Conservation (phyloP, 306 rosid genomes). For the Mimosa bimucronata region DNA sequence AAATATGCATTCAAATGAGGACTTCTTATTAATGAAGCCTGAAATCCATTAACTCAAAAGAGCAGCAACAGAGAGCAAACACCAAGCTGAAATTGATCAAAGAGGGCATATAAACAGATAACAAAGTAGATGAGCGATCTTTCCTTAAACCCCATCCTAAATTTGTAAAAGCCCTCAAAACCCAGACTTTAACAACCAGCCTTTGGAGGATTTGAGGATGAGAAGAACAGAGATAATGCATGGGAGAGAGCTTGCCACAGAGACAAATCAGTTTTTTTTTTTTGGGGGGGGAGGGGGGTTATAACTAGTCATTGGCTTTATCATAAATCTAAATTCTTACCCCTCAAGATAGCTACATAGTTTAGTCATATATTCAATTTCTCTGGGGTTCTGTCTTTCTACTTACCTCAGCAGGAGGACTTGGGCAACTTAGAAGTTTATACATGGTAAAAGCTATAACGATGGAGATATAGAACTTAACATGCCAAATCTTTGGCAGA, state of each 20-base stretch:
- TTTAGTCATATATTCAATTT: neutral
- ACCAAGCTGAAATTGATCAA: neutral
- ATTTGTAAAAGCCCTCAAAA: neutral
- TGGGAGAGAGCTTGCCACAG: neutral
- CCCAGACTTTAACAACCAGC: slow-evolving; percentile 1
- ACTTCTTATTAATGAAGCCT: neutral
- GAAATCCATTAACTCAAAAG: no score
- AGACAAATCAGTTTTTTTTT: neutral
- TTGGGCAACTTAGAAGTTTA: neutral
- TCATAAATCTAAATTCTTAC: neutral
- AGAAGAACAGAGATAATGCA: slow-evolving; percentile 8
- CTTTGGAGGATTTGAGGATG: neutral
- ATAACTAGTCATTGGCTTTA: neutral
- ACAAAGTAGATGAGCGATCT: neutral
- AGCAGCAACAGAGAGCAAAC: no score
- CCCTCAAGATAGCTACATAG: neutral
- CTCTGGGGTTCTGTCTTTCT: neutral
- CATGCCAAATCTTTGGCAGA: slow-evolving; percentile 9
- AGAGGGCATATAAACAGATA: neutral
- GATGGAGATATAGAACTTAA: neutral
- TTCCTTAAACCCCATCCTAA: neutral
- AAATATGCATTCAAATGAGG: neutral
- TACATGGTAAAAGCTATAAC: slow-evolving; percentile 5
- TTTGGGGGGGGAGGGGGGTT: no score
- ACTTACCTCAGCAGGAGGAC: neutral